A percentile compares a stretch with the other conserved stretches of the same genome.
phyloP scores from a whole-genome alignment of 2,329 filamentous ascomycete species.

The Coniosporium tulheliwenetii region DNA sequence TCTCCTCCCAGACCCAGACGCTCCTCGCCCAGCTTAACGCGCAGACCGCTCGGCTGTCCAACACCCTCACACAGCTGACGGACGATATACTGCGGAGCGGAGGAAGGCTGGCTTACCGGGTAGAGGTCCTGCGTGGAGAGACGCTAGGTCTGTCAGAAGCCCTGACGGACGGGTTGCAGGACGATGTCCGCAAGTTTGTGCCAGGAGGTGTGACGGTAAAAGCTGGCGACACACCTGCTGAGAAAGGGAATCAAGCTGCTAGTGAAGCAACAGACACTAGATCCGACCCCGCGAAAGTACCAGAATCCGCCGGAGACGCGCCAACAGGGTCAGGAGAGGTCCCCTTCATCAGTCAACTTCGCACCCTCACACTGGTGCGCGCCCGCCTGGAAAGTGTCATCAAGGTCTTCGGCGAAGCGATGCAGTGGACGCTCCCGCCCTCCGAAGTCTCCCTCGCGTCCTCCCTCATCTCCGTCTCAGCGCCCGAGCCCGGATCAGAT shows the following conservation, averaged over 20 bases:
- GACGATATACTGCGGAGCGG: conserved; percentile 89
- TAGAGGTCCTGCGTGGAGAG: conserved; percentile 83
- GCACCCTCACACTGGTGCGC: conserved; percentile 69
- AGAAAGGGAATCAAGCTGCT: conserved; percentile 3
- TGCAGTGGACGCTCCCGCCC: conserved; percentile 86
- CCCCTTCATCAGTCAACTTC: conserved; percentile 59
- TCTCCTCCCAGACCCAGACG: conserved; percentile 67
- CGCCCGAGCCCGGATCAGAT: conserved; percentile 54
- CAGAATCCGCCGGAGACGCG: neutral
- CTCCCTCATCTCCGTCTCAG: conserved; percentile 79
- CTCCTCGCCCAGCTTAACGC: conserved; percentile 79
- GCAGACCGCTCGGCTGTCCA: conserved; percentile 70
- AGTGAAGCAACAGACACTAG: neutral
- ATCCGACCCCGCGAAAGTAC: too few species aligned
- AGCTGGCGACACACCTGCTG: conserved; percentile 5
- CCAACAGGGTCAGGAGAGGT: conserved; percentile 33
- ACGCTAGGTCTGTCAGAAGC: conserved; percentile 66
- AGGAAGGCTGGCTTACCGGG: conserved; percentile 80
- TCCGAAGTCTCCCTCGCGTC: conserved; percentile 73
- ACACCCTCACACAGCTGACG: conserved; percentile 71
- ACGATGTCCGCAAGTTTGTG: conserved; percentile 60
- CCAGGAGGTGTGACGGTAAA: conserved; percentile 24
- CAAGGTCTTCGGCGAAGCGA: conserved; percentile 81
- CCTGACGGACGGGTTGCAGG: conserved; percentile 53
- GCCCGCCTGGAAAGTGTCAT: conserved; percentile 78